Evolutionary conservation across 805 yeast genomes (phyloP).

Genomic region (Saccharomycopsis babjevae): DNA sequence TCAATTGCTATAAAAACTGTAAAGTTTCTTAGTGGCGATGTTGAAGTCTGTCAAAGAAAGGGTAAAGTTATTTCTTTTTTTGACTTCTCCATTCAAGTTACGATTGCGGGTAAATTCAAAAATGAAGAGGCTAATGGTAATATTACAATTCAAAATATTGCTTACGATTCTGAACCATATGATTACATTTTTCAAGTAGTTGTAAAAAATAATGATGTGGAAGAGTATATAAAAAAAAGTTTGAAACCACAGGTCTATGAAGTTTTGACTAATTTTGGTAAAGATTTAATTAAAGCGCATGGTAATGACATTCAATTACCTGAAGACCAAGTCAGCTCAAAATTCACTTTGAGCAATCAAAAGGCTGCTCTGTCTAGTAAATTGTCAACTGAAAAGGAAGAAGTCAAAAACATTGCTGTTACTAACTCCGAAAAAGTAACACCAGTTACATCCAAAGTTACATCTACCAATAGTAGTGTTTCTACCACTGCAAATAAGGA

Average conservation of each 20-base stretch:
- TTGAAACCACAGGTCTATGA: conserved; percentile 64
- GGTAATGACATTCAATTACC: conserved; percentile 85
- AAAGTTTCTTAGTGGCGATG: conserved; percentile 80
- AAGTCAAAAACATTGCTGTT: conserved; percentile 1
- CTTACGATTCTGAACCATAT: conserved; percentile 80
- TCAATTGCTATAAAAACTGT: conserved; percentile 31
- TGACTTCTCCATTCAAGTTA: conserved; percentile 48
- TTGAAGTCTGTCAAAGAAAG: conserved; percentile 92
- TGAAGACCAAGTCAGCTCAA: conserved; percentile 50
- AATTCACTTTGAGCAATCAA: conserved; percentile 43
- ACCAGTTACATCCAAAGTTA: conserved; percentile 10
- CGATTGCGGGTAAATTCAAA: conserved; percentile 9
- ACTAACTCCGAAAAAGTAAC: conserved; percentile 6
- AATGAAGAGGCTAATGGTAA: conserved; percentile 44
- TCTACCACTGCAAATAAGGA: conserved; percentile 16
- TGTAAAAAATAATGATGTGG: conserved; percentile 45
- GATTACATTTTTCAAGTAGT: conserved; percentile 80
- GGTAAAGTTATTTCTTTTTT: conserved; percentile 91
- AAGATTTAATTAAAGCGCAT: conserved; percentile 62
- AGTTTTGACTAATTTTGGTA: conserved; percentile 56
- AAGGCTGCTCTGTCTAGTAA: conserved; percentile 15
- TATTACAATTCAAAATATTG: conserved; percentile 80
- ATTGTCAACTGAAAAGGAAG: conserved; percentile 17
- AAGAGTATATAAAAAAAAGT: conserved; percentile 38
- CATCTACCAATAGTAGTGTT: conserved; percentile 17